phyloP scores from a whole-genome alignment of 306 rosid species.

The Ormosia emarginata region DNA sequence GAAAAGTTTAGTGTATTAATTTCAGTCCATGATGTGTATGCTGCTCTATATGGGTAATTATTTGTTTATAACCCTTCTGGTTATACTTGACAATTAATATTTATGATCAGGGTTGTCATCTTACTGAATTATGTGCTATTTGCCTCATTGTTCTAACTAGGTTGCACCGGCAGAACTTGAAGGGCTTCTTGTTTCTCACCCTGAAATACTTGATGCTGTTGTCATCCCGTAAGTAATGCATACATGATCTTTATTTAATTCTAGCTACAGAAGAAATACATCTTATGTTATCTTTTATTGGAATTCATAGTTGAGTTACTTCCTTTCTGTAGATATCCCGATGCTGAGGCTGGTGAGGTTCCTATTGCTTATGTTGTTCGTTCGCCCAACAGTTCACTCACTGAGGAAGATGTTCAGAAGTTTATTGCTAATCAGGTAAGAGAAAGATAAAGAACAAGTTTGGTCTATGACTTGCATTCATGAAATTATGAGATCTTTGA shows the following conservation, averaged over 20 bases:
- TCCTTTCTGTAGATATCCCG: constrained; percentile 62
- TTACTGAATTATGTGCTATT: neutral
- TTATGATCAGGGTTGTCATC: neutral
- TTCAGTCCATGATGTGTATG: neutral
- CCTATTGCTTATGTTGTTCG: constrained; percentile 80
- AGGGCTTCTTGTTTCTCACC: constrained; percentile 89
- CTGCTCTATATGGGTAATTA: neutral
- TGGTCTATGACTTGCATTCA: neutral
- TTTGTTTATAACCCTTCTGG: neutral
- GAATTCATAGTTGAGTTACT: constrained; percentile 7
- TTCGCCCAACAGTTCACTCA: constrained; percentile 63
- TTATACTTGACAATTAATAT: neutral
- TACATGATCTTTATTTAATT: neutral
- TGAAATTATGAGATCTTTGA: neutral
- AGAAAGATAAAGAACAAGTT: neutral
- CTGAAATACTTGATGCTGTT: constrained; percentile 89
- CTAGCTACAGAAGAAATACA: neutral
- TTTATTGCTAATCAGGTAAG: constrained; percentile 71
- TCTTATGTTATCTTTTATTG: neutral
- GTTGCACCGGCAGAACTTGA: constrained; percentile 99
- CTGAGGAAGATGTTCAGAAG: constrained; percentile 63
- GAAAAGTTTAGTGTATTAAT: neutral
- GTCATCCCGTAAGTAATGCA: constrained; percentile 81
- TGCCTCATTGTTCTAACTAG: constrained; percentile 31
- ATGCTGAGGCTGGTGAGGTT: constrained; percentile 93